phyloP scores from a whole-genome alignment of 306 rosid genomes.

The Medicago lupulina region DNA sequence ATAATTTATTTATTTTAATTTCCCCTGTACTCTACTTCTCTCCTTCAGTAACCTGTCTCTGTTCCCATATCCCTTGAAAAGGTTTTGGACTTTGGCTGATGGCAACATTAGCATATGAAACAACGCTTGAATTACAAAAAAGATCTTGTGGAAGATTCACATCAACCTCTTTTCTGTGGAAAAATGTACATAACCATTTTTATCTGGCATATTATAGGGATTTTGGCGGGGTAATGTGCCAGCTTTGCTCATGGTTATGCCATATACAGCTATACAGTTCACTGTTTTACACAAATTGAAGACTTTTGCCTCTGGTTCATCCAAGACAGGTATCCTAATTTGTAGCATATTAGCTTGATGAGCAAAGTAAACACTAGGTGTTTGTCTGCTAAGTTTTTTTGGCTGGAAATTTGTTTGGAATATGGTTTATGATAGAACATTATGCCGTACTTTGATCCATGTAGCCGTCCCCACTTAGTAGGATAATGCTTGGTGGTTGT shows the following conservation, averaged over 20 bases:
- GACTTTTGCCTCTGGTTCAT: constrained; percentile 85
- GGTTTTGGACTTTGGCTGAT: constrained; percentile 11
- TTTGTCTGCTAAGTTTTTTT: constrained; percentile 1
- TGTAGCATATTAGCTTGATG: constrained; percentile 20
- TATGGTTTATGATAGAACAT: too few species aligned
- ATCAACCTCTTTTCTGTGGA: not conserved
- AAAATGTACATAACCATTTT: not conserved
- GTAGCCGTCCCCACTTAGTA: too few species aligned
- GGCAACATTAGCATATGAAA: constrained; percentile 10
- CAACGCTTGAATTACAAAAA: constrained; percentile 24
- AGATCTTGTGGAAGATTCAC: constrained; percentile 2
- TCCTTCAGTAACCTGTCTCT: not conserved
- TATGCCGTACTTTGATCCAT: too few species aligned
- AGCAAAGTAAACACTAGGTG: constrained; percentile 28
- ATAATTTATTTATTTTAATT: constrained; percentile 8
- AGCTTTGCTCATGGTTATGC: constrained; percentile 98
- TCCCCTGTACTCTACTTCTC: not conserved
- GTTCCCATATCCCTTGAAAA: constrained; percentile 14
- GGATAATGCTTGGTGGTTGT: not conserved
- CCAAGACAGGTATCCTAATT: constrained; percentile 68
- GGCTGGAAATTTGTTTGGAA: constrained; percentile 8
- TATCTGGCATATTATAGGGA: constrained; percentile 60
- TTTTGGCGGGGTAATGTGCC: constrained; percentile 99
- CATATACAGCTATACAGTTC: constrained; percentile 92
- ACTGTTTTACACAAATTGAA: constrained; percentile 81